phyloP scores from a whole-genome alignment of 371 early-diverging fungal genomes.

The Sporodiniella umbellata region DNA sequence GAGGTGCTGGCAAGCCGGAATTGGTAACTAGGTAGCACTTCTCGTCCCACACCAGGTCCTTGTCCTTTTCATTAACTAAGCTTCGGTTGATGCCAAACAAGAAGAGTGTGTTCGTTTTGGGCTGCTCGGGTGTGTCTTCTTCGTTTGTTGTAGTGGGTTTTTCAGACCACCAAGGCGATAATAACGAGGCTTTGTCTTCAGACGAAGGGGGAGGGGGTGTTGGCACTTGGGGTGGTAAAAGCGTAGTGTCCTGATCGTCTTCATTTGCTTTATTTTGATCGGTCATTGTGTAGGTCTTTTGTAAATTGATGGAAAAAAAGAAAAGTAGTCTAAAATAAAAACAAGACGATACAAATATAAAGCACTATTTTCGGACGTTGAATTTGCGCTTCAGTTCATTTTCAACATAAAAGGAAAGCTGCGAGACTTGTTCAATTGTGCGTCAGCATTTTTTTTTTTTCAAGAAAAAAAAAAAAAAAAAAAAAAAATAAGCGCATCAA shows the following conservation, averaged over 20 bases:
- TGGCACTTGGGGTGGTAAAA: conserved; percentile 15
- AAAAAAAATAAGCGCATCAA: too few relatives aligned
- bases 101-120: neutral
- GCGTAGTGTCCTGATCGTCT: neutral
- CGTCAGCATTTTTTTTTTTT: too few relatives aligned
- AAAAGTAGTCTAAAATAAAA: conserved; percentile 3
- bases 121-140: neutral
- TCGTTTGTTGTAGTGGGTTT: neutral
- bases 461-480: too few relatives aligned
- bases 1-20: too few relatives aligned
- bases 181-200: conserved; percentile 16
- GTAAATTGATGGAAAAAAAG: neutral
- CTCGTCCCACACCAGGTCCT: conserved; percentile 12
- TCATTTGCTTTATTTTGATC: neutral
- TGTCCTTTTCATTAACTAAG: neutral
- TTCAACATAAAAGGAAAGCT: neutral
- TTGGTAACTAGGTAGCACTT: conserved; percentile 13
- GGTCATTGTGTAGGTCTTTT: neutral
- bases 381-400: neutral
- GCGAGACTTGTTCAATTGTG: too few relatives aligned
- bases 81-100: neutral
- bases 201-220: conserved; percentile 7
- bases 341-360: neutral
- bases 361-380: too few relatives aligned
- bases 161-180: conserved; percentile 30